These are phyloP conservation scores for Verbascum thapsus DNA, from an alignment of 257 asterid genomes.

Conservation along the genomic window DNA sequence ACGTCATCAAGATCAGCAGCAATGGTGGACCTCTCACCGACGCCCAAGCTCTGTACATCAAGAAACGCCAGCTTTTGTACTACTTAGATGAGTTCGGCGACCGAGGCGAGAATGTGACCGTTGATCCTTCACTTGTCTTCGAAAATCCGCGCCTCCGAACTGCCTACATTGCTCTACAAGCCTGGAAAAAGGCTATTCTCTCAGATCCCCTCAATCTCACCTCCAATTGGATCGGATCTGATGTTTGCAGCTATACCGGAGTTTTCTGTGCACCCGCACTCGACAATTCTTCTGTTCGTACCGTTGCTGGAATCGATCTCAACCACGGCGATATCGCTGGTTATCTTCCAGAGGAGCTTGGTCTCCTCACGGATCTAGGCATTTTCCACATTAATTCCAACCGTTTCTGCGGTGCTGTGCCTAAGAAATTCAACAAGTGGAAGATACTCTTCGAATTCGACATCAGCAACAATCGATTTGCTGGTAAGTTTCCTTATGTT, in stretches of 20 bases:
- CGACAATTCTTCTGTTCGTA: constrained; percentile 50
- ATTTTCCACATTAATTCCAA: constrained; percentile 78
- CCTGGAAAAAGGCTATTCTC: constrained; percentile 82
- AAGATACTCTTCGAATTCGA: constrained; percentile 72
- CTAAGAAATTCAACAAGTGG: constrained; percentile 53
- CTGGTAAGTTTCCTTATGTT: constrained; percentile 85
- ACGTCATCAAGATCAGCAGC: constrained; percentile 20
- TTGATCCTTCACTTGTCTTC: constrained; percentile 68
- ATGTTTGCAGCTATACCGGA: constrained; percentile 70
- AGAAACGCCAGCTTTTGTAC: constrained; percentile 68
- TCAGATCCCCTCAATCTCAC: constrained; percentile 80
- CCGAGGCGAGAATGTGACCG: constrained; percentile 67
- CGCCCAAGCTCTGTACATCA: constrained; percentile 54
- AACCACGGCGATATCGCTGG: constrained; percentile 95
- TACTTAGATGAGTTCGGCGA: constrained; percentile 78
- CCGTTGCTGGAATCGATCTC: constrained; percentile 81
- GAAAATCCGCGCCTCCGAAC: constrained; percentile 60
- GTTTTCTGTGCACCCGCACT: constrained; percentile 74
- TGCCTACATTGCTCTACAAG: constrained; percentile 88
- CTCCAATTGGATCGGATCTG: constrained; percentile 73
- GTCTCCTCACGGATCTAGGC: constrained; percentile 79
- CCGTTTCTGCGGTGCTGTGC: constrained; percentile 79
- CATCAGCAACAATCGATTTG: constrained; percentile 83
- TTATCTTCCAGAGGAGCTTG: constrained; percentile 80
- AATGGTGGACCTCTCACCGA: constrained; percentile 69